Conservation (phyloP, 2,329 filamentous ascomycete species). For the Zymoseptoria tritici region DNA sequence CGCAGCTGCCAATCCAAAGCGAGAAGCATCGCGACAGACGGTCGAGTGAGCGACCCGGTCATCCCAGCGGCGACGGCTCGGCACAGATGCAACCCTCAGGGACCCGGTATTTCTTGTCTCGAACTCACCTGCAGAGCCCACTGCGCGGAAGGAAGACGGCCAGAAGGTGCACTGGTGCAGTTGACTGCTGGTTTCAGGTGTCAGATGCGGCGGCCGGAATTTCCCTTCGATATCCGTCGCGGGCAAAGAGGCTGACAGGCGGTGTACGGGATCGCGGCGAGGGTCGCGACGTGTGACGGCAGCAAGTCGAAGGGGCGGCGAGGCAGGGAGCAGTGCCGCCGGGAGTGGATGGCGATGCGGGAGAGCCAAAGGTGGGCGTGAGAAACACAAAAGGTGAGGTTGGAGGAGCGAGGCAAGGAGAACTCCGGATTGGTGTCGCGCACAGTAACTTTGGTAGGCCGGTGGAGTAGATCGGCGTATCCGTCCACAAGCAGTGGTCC, state of each 20-base stretch:
- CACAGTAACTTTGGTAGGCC: not conserved
- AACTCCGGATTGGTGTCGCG: constrained; percentile 1
- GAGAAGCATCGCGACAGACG: not conserved
- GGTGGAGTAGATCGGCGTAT: not conserved
- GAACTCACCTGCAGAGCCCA: not conserved
- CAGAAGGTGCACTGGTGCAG: not conserved
- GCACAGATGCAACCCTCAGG: not conserved
- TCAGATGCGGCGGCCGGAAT: not conserved
- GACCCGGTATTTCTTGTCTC: not conserved
- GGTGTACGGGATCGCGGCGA: not conserved
- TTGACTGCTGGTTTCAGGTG: not conserved
- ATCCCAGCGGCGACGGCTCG: not conserved
- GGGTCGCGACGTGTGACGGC: not conserved
- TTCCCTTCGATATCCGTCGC: not conserved
- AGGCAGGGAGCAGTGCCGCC: not conserved
- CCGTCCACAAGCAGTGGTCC: not conserved
- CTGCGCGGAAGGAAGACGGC: not conserved
- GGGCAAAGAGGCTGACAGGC: not conserved
- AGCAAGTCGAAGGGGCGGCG: not conserved
- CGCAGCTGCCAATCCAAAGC: not conserved
- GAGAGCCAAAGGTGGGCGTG: not conserved
- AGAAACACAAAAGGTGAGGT: constrained; percentile 1
- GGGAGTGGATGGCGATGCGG: not conserved
- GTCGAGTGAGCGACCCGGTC: not conserved
- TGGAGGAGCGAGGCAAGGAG: constrained; percentile 2